Conservation (phyloP, 192 early-diverging fungal genomes). For the Rhizophagus sp. region DNA sequence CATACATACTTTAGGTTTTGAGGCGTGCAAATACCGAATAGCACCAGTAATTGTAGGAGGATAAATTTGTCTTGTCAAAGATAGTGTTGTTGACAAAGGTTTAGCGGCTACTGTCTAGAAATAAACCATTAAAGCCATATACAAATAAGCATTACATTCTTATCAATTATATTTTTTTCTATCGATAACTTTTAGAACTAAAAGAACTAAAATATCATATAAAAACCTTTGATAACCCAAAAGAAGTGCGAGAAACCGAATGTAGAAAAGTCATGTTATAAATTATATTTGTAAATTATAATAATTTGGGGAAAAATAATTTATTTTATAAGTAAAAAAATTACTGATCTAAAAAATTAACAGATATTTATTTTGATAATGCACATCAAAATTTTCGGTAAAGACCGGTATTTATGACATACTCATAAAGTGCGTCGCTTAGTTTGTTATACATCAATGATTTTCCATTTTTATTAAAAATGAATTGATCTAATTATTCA, state of each 20-base stretch:
- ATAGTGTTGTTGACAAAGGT: background rate
- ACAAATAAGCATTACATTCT: background rate
- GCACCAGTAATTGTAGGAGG: background rate
- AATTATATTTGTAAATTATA: background rate
- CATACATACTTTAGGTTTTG: constrained; percentile 5
- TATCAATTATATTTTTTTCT: background rate
- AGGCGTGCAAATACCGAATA: background rate
- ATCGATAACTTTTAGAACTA: no score
- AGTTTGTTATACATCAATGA: no score
- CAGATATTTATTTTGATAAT: no score
- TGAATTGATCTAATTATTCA: no score
- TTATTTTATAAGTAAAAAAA: background rate
- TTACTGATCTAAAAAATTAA: background rate
- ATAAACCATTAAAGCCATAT: background rate
- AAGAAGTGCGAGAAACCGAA: background rate
- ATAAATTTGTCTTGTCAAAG: background rate
- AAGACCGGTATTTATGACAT: no score
- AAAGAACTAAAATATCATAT: background rate
- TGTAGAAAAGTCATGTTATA: background rate
- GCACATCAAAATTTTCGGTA: no score
- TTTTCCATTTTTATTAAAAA: no score
- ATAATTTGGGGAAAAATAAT: background rate
- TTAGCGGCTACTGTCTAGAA: background rate
- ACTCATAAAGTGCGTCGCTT: no score
- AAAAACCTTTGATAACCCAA: background rate